phyloP scores from a whole-genome alignment of 2,329 filamentous ascomycete genomes.

The Bipolaris zeicola region DNA sequence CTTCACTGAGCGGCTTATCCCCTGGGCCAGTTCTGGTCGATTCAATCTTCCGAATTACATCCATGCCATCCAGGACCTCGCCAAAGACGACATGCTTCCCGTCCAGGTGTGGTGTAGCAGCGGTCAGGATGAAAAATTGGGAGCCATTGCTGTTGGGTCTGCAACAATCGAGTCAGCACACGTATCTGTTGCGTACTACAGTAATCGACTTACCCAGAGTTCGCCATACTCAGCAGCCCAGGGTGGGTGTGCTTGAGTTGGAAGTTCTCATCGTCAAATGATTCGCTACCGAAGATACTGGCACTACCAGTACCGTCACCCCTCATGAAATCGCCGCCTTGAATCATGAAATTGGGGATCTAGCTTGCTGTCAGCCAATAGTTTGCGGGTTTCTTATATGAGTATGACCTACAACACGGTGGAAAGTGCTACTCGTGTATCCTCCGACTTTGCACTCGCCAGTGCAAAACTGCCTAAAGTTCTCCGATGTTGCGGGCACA shows the following conservation, averaged over 20 bases:
- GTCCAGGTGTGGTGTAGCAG: conserved; percentile 94
- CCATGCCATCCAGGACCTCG: conserved; percentile 82
- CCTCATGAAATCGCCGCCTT: conserved; percentile 74
- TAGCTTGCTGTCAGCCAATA: neutral
- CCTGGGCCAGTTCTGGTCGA: conserved; percentile 62
- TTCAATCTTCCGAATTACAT: conserved; percentile 94
- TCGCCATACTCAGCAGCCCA: conserved; percentile 96
- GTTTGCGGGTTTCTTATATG: neutral
- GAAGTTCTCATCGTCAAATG: conserved; percentile 90
- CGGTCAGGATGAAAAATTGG: conserved; percentile 98
- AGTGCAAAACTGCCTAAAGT: conserved; percentile 81
- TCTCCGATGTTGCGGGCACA: conserved; percentile 81
- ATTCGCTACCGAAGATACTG: conserved; percentile 82
- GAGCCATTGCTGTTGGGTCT: conserved; percentile 90
- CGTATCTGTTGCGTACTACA: neutral
- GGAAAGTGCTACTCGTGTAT: conserved; percentile 80
- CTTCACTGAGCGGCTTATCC: conserved; percentile 10
- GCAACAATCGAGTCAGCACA: neutral
- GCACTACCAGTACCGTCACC: conserved; percentile 88
- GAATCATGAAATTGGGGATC: conserved; percentile 98
- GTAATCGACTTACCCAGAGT: conserved; percentile 62
- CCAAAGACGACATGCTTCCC: conserved; percentile 96
- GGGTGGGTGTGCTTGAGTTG: conserved; percentile 90
- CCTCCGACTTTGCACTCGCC: conserved; percentile 74
- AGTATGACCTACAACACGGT: conserved; percentile 69